Evolutionary conservation across 345 rosid species (phyloP).

Genomic region (Luvunga scandens): DNA sequence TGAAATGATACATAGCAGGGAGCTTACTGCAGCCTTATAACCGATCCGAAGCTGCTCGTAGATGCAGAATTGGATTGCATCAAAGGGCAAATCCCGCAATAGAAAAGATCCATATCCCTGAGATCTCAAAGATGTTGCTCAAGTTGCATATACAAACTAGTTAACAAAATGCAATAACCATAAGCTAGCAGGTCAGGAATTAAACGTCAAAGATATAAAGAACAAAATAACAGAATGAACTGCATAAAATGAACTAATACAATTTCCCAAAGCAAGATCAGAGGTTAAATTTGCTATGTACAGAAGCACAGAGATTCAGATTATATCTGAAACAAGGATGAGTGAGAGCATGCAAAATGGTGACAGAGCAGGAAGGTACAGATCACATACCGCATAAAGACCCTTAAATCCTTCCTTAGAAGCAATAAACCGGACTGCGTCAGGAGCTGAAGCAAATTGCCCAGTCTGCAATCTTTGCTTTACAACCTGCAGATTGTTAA

Average conservation of each 20-base stretch:
- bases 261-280: constrained; percentile 1
- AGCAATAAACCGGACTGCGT: constrained; percentile 74
- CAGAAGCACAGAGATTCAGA: not conserved
- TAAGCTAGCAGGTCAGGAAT: not conserved
- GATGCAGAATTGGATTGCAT: constrained; percentile 93
- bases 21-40: constrained; percentile 72
- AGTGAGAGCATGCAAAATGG: constrained; percentile 3
- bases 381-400: constrained; percentile 73
- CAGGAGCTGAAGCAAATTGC: constrained; percentile 80
- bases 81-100: constrained; percentile 92
- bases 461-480: constrained; percentile 97
- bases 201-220: not conserved
- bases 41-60: constrained; percentile 94
- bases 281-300: not conserved
- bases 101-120: constrained; percentile 92
- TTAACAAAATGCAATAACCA: constrained; percentile 6
- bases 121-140: constrained; percentile 11
- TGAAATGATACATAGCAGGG: constrained; percentile 1
- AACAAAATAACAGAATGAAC: not conserved
- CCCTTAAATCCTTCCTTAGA: constrained; percentile 82
- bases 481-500: constrained; percentile 59
- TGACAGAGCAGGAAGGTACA: not conserved
- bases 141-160: not conserved
- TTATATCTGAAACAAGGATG: not conserved
- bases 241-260: not conserved